Percentiles rank a stretch among this genome's conserved stretches.
These are phyloP conservation scores for Lindgomyces ingoldianus DNA, from an alignment of 495 filamentous ascomycete species.

Conservation along the genomic window DNA sequence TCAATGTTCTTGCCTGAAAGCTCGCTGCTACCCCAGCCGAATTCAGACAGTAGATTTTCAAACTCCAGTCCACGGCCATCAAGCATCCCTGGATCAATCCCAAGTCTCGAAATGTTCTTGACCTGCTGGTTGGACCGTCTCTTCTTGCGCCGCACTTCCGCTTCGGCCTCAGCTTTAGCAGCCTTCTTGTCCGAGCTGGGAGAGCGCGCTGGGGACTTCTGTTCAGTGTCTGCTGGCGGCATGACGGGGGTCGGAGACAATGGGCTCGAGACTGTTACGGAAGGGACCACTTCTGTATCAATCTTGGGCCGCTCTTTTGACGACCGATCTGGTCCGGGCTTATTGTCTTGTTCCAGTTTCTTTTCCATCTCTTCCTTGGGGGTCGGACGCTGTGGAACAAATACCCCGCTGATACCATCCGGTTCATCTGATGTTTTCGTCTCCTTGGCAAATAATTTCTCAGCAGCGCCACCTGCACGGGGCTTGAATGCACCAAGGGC, in stretches of 20 bases:
- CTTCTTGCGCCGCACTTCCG: conserved; percentile 56
- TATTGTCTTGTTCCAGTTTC: conserved; percentile 9
- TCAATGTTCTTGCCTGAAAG: conserved; percentile 73
- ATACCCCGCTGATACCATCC: conserved; percentile 82
- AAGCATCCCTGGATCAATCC: conserved; percentile 68
- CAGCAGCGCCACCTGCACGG: conserved; percentile 76
- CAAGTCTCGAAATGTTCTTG: conserved; percentile 75
- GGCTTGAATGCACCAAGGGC: conserved; percentile 85
- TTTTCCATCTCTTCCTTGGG: conserved; percentile 33
- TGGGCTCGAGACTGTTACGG: conserved; percentile 42
- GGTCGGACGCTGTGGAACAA: conserved; percentile 26
- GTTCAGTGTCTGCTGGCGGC: conserved; percentile 11
- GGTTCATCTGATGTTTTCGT: conserved; percentile 56
- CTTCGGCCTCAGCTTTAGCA: conserved; percentile 46
- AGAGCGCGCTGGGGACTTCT: conserved; percentile 31
- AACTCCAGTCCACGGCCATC: conserved; percentile 71
- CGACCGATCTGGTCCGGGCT: conserved; percentile 15
- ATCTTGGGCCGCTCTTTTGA: conserved; percentile 28
- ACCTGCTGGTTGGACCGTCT: conserved; percentile 71
- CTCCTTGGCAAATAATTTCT: conserved; percentile 65
- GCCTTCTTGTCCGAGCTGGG: conserved; percentile 43
- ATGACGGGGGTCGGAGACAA: conserved; percentile 18
- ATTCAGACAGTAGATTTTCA: conserved; percentile 77
- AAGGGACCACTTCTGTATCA: conserved; percentile 38
- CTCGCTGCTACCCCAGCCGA: conserved; percentile 83